Evolutionary conservation across 306 rosid genomes (phyloP).

Genomic region (Prunus padus): DNA sequence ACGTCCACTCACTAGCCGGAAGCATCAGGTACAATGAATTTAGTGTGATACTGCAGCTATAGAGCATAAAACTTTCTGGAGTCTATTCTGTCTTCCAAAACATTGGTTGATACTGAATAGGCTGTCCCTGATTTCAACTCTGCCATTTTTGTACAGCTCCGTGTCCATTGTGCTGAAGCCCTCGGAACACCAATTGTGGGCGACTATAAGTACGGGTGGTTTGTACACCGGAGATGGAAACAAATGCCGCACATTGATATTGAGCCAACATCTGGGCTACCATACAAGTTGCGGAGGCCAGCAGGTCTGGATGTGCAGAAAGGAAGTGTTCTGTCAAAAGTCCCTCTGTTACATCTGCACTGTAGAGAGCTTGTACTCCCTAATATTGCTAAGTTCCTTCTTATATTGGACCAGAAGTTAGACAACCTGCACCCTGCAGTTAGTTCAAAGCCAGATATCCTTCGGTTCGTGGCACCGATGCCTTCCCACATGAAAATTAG

Average conservation of each 20-base stretch:
- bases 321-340: constrained; percentile 93
- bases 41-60: not conserved
- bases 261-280: constrained; percentile 68
- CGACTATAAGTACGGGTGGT: constrained; percentile 95
- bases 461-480: constrained; percentile 83
- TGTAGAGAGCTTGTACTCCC: constrained; percentile 88
- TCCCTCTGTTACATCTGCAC: constrained; percentile 84
- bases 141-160: constrained; percentile 50
- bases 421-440: constrained; percentile 33
- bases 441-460: constrained; percentile 56
- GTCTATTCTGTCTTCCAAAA: not conserved
- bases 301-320: constrained; percentile 82
- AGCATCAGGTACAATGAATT: constrained; percentile 72
- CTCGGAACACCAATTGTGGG: constrained; percentile 97
- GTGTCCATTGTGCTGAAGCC: constrained; percentile 98
- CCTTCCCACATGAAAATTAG: constrained; percentile 94
- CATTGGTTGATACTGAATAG: not conserved
- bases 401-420: constrained; percentile 40
- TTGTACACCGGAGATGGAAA: constrained; percentile 77
- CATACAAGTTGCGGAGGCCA: constrained; percentile 83
- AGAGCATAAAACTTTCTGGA: not conserved
- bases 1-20: constrained; percentile 73
- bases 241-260: constrained; percentile 72
- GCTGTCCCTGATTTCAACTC: constrained; percentile 6
- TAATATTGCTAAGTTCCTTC: constrained; percentile 68